These are phyloP conservation scores for Neofusicoccum cordaticola DNA, from an alignment of 2,329 filamentous ascomycete species.

Conservation along the genomic window DNA sequence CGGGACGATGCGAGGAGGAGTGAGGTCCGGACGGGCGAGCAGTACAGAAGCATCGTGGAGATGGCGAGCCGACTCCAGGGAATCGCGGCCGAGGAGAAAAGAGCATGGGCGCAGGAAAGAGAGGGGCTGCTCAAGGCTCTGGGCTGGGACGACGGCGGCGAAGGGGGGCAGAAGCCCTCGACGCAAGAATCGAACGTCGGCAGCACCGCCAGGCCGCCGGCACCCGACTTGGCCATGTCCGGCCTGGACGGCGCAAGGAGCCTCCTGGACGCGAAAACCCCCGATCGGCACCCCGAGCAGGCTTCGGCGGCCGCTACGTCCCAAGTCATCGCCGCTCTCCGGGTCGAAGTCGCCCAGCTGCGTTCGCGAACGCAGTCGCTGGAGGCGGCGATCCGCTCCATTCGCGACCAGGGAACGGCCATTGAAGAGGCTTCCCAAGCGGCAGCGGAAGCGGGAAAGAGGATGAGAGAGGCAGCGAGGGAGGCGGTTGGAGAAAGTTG, in stretches of 20 bases:
- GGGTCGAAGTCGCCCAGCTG: slow-evolving; percentile 30
- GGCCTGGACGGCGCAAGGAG: background rate
- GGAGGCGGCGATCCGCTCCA: slow-evolving; percentile 27
- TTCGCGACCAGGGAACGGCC: slow-evolving; percentile 28
- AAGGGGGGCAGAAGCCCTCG: slow-evolving; percentile 10
- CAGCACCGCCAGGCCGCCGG: no score
- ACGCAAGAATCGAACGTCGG: background rate
- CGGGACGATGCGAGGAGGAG: slow-evolving; percentile 47
- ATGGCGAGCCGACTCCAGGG: slow-evolving; percentile 48
- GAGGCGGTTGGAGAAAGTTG: slow-evolving; percentile 16
- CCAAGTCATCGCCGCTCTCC: slow-evolving; percentile 31
- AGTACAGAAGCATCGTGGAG: slow-evolving; percentile 52
- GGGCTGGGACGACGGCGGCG: slow-evolving; percentile 29
- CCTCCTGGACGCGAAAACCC: background rate
- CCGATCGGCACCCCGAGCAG: background rate
- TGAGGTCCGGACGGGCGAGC: slow-evolving; percentile 43
- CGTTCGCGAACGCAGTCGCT: slow-evolving; percentile 29
- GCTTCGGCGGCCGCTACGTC: background rate
- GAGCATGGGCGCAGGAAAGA: slow-evolving; percentile 41
- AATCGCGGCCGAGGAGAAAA: slow-evolving; percentile 43
- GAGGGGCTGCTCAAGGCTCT: slow-evolving; percentile 36
- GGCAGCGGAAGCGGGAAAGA: slow-evolving; percentile 28
- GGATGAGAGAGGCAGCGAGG: slow-evolving; percentile 25
- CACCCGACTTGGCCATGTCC: background rate
- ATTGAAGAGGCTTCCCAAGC: slow-evolving; percentile 29